Percentiles rank a stretch among this genome's conserved stretches.
Evolutionary conservation across 148 eudicot genomes (phyloP).

Genomic region (Rhododendron kiyosumense): DNA sequence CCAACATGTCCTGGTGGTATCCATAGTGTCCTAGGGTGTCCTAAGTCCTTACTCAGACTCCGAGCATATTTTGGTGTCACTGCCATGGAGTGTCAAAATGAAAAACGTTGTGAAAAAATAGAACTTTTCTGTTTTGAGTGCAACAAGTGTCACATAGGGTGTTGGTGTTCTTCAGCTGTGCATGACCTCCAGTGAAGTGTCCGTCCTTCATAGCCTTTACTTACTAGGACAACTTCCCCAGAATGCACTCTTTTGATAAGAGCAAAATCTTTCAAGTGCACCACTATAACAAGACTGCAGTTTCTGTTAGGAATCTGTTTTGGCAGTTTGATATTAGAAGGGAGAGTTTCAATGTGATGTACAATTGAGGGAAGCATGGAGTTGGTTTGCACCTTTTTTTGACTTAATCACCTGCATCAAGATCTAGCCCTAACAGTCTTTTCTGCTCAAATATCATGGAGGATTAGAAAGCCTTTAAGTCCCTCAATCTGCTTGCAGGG

Average conservation of each 20-base stretch:
- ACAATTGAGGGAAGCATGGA: neutral
- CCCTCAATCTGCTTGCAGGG: slow-evolving; percentile 44
- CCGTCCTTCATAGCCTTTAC: neutral
- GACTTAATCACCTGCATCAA: neutral
- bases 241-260: neutral
- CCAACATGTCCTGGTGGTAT: neutral
- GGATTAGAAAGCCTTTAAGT: neutral
- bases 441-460: neutral
- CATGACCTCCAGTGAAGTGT: neutral
- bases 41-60: neutral
- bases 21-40: neutral
- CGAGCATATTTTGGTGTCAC: neutral
- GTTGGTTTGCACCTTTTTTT: neutral
- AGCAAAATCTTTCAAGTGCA: neutral
- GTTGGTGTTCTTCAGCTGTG: neutral
- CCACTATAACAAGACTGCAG: neutral
- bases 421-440: neutral
- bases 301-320: neutral
- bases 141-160: neutral
- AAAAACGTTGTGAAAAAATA: neutral
- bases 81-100: neutral
- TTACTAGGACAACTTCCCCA: neutral
- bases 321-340: neutral
- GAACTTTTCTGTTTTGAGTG: neutral
- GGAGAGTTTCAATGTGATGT: neutral